Base-by-base conservation (phyloP, 768 basidiomycete species). In the Strobilomyces dryophilus region DNA sequence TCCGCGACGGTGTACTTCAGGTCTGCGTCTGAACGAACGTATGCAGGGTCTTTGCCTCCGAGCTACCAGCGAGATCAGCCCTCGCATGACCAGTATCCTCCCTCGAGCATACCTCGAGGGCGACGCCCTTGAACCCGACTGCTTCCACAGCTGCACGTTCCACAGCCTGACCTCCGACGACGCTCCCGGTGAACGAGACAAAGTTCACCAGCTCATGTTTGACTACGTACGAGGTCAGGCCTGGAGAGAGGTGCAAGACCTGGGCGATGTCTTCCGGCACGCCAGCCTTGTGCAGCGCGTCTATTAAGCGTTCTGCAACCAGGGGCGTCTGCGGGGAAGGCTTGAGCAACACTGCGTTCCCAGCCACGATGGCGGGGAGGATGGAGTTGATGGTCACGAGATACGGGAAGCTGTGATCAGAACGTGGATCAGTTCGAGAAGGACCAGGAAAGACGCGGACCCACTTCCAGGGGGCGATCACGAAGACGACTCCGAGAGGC, bases 11-110 rank as follows among this genome's bases (percentile, higher is more conserved):
- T 87, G 62, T 88, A 98, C 11, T 82, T 80, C 1, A 97, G 63
- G 70, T 97, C 83, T 0, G 89, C 92, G 67, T 98, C 95, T 2
- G 80, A 72, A 21, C 93, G 76, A 7, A 99, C 94, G 64, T 98
- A 99, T 2, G 95, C 97, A 3, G 97, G 93, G 64, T 99, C 97
- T 70, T 99, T 98, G 1, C 97, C 97, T 2, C 97, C 97, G 15
- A 99, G 82, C 89, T 92, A 58, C 18, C 29, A 37, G 26, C n/a
- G 48, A 46, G 9, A 47, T 64, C n/a, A 62, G 20, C 18, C 34
- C 37, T 20, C 20, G 10, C 12, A 9, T 32, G 45, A 36, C 20
- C 7, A 27, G 27, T 4, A 0, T 26, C 15, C 18, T 35, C n/a
- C 2, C 8, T 7, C 42, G 12, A 60, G 65, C 12, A 37, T 61